Base-by-base conservation (phyloP, 805 yeast genomes). In the Kodamaea lidongshanica region DNA sequence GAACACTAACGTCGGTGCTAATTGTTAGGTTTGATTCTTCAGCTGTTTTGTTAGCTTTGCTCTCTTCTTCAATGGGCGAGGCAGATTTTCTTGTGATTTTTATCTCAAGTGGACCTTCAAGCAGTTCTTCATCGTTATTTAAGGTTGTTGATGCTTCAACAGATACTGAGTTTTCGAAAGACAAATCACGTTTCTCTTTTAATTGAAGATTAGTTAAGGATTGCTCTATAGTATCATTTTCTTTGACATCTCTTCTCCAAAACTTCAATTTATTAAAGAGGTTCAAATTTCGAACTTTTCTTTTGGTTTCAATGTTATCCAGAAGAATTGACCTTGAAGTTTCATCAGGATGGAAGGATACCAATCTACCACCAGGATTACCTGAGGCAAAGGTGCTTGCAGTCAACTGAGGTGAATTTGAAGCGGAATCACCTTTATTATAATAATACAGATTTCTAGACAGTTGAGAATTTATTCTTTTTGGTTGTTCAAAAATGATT, bases 221-320 rank as follows among this genome's bases (percentile, higher is more conserved):
- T 7, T 28, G 27, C 13, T 32, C 29, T n/a, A 33, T 21, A 9
- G 33, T 33, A 12, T 30, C 34, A 7, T 28, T 32, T 5, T 30
- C 30, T 27, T 37, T 45, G 3, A 21, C 12, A 20, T 30, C 42
- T 28, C 36, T 46, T 30, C 55, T 61, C 70, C 70, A 63, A 37
- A 63, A 63, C 42, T 57, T 64, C 4, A 63, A 45, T 33, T 50
- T 58, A 20, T 47, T 50, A 15, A 61, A 37, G 12, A 61, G 37
- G 23, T 46, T 52, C 16, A 42, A n/a, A n/a, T n/a, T n/a, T n/a
- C n/a, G n/a, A n/a, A n/a, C n/a, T 47, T 25, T 52, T 48, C 36
- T 46, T 25, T n/a, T n/a, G n/a, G n/a, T n/a, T n/a, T n/a, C n/a
- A n/a, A n/a, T n/a, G n/a, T n/a, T n/a, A n/a, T n/a, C n/a, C n/a